Evolutionary conservation across 306 rosid genomes (phyloP).

Genomic region (Clitoria ternatea): DNA sequence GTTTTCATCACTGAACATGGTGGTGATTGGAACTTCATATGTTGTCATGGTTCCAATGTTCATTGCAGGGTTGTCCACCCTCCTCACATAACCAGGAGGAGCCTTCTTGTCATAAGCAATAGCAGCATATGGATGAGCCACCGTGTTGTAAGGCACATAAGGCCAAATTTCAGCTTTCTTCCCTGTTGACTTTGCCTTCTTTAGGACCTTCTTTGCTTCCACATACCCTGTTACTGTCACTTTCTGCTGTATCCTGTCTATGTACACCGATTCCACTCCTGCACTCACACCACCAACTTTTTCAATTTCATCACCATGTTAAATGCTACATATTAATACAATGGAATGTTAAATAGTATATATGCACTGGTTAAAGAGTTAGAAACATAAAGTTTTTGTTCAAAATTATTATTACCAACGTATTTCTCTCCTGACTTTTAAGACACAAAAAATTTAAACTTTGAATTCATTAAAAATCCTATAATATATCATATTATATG

Average conservation of each 20-base stretch:
- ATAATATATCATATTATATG: no score
- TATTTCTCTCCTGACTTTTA: no score
- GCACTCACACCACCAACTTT: slow-evolving; percentile 1
- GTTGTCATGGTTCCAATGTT: slow-evolving; percentile 35
- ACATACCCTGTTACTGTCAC: slow-evolving; percentile 75
- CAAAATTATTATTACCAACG: no score
- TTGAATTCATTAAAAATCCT: no score
- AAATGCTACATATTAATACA: not conserved
- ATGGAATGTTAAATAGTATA: no score
- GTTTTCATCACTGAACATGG: slow-evolving; percentile 92
- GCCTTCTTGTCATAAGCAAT: slow-evolving; percentile 85
- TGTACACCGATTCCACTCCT: slow-evolving; percentile 87
- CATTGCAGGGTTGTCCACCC: slow-evolving; percentile 44
- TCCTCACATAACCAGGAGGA: slow-evolving; percentile 89
- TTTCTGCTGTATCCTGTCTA: slow-evolving; percentile 88
- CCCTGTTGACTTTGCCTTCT: slow-evolving; percentile 82
- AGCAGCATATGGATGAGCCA: slow-evolving; percentile 67
- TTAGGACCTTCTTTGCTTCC: slow-evolving; percentile 75
- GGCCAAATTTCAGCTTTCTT: slow-evolving; percentile 92
- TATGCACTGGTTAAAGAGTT: no score
- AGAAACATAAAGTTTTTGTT: no score
- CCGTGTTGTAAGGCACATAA: slow-evolving; percentile 70
- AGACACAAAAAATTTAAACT: no score
- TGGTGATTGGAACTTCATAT: slow-evolving; percentile 62
- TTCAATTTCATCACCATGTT: not conserved